phyloP scores from a whole-genome alignment of 116 monocot species.

The Iris pallida region DNA sequence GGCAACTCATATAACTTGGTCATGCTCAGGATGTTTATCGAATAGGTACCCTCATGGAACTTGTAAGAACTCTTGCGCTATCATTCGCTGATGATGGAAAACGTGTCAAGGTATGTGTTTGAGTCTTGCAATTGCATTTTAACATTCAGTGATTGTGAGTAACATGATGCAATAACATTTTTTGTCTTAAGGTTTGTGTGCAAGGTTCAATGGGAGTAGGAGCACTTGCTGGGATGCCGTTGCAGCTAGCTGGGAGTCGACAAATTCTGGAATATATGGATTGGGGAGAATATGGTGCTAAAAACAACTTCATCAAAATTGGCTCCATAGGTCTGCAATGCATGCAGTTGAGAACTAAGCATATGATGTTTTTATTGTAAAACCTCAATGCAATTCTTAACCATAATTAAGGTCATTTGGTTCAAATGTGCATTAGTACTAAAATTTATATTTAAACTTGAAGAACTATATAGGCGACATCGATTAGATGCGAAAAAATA shows the following conservation, averaged over 20 bases:
- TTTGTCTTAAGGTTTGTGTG: constrained; percentile 68
- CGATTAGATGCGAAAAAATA: not conserved
- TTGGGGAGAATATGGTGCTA: constrained; percentile 87
- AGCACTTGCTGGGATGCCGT: constrained; percentile 89
- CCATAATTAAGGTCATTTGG: not conserved
- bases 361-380: not conserved
- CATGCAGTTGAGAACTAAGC: constrained; percentile 16
- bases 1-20: constrained; percentile 21
- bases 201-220: constrained; percentile 99
- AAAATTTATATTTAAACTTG: not conserved
- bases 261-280: constrained; percentile 93
- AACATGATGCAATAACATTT: not conserved
- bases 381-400: not conserved
- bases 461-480: not conserved
- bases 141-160: not conserved
- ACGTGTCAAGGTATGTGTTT: constrained; percentile 60
- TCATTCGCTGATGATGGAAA: constrained; percentile 98
- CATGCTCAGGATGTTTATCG: constrained; percentile 89
- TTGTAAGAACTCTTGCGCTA: constrained; percentile 85
- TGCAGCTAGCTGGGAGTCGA: constrained; percentile 93
- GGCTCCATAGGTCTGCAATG: constrained; percentile 74
- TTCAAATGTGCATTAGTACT: not conserved
- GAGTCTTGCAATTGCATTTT: not conserved
- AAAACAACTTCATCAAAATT: constrained; percentile 76
- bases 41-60: constrained; percentile 94